Conservation (phyloP, 2,329 filamentous ascomycete species). For the Elsinoe australis region DNA sequence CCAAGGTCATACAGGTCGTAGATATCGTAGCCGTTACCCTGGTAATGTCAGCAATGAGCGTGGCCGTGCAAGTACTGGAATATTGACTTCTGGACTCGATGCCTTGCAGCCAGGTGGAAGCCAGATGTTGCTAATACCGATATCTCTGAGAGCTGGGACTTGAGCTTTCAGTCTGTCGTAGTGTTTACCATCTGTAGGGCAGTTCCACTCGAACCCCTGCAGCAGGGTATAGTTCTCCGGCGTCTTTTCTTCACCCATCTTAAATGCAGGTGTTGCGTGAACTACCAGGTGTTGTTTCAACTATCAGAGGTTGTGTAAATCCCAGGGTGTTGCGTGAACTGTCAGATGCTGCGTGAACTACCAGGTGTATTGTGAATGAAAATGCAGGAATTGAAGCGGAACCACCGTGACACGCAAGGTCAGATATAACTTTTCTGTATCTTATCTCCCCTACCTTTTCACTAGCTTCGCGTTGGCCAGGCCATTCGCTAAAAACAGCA, state of each 20-base stretch:
- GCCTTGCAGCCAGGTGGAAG: constrained; percentile 66
- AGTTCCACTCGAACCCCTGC: constrained; percentile 65
- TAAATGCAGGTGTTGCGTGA: too few relatives aligned
- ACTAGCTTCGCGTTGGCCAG: constrained; percentile 4
- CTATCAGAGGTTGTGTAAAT: too few relatives aligned
- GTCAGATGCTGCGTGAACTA: too few relatives aligned
- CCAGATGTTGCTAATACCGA: constrained; percentile 53
- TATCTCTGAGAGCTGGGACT: constrained; percentile 48
- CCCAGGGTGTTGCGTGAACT: too few relatives aligned
- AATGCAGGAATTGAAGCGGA: not conserved
- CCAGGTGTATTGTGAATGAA: not conserved
- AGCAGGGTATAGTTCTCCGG: constrained; percentile 47
- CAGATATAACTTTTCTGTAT: too few relatives aligned
- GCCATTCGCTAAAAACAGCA: too few relatives aligned
- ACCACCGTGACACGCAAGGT: too few relatives aligned
- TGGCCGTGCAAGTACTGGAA: too few relatives aligned
- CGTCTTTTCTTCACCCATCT: constrained; percentile 20
- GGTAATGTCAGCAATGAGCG: constrained; percentile 25
- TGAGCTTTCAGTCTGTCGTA: constrained; percentile 51
- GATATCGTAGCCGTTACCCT: constrained; percentile 60
- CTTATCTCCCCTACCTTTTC: too few relatives aligned
- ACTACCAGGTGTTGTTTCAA: too few relatives aligned
- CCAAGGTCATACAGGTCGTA: constrained; percentile 59
- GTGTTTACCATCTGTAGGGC: constrained; percentile 55
- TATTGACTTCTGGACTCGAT: constrained; percentile 42